phyloP scores from a whole-genome alignment of 2,329 filamentous ascomycete genomes.

The Paecilomyces variotii region DNA sequence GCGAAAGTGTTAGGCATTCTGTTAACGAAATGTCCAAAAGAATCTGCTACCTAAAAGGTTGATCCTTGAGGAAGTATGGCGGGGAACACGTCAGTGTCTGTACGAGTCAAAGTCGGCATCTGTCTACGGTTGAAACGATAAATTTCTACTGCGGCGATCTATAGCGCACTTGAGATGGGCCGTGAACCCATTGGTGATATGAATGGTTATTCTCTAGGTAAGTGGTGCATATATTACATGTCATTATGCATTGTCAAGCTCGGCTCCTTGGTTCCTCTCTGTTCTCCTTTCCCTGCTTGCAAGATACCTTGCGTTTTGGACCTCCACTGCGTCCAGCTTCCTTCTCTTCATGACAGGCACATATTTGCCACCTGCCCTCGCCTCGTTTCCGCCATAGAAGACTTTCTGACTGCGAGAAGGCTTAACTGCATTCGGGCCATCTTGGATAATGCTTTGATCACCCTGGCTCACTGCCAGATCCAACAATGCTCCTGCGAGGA shows the following conservation, averaged over 20 bases:
- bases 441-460: constrained; percentile 22
- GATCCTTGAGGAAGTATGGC: constrained; percentile 84
- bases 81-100: constrained; percentile 71
- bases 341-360: constrained; percentile 48
- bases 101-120: constrained; percentile 56
- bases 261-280: constrained; percentile 19
- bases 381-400: constrained; percentile 51
- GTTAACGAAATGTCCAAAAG: constrained; percentile 19
- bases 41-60: constrained; percentile 62
- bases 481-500: constrained; percentile 67
- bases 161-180: neutral
- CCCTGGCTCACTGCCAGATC: constrained; percentile 47
- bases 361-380: constrained; percentile 50
- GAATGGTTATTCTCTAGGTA: neutral
- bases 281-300: constrained; percentile 41
- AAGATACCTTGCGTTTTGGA: constrained; percentile 55
- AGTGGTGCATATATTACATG: constrained; percentile 5
- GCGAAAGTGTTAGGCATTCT: constrained; percentile 3
- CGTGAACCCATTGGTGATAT: neutral
- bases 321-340: constrained; percentile 51
- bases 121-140: constrained; percentile 2
- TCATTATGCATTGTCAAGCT: constrained; percentile 14
- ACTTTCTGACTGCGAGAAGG: constrained; percentile 40
- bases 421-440: constrained; percentile 16
- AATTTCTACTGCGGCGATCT: neutral